phyloP scores from a whole-genome alignment of 2,329 filamentous ascomycete species.

The Claviceps fusiformis region DNA sequence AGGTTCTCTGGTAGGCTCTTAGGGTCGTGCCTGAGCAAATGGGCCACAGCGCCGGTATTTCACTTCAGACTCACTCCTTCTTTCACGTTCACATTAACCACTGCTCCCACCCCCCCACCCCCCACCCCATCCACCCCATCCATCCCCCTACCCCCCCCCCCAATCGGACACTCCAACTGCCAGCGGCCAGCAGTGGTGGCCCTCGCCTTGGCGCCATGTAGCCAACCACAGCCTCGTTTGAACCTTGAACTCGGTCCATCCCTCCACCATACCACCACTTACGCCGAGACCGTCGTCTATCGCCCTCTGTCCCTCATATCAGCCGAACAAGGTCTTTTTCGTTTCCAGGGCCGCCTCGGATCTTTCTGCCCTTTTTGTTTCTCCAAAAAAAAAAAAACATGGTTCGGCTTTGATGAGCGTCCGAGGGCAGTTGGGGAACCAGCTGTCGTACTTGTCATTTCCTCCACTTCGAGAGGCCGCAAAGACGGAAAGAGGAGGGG shows the following conservation, averaged over 20 bases:
- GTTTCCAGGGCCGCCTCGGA: constrained; percentile 6
- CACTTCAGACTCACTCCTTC: constrained; percentile 6
- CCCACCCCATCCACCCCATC: neutral
- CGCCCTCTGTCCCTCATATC: constrained; percentile 10
- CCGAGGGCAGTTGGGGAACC: constrained; percentile 3
- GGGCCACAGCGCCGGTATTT: neutral
- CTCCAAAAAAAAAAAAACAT: constrained; percentile 14
- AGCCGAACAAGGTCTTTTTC: constrained; percentile 9
- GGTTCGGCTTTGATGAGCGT: constrained; percentile 9
- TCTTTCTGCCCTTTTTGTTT: constrained; percentile 7
- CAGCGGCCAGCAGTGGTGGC: constrained; percentile 8
- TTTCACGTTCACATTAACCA: constrained; percentile 3
- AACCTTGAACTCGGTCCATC: constrained; percentile 11
- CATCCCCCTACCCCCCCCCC: neutral
- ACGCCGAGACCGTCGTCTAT: constrained; percentile 11
- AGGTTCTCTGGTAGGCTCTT: neutral
- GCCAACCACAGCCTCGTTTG: constrained; percentile 11
- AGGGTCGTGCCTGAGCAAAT: neutral
- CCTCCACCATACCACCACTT: constrained; percentile 8
- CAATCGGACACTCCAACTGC: constrained; percentile 2
- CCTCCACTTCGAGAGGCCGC: neutral
- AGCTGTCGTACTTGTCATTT: constrained; percentile 2
- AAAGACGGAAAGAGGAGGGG: constrained; percentile 3
- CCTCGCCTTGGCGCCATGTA: constrained; percentile 7
- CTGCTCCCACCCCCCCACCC: constrained; percentile 3